Conservation (phyloP, 768 basidiomycete genomes). For the Phlebiopsis gigantea region DNA sequence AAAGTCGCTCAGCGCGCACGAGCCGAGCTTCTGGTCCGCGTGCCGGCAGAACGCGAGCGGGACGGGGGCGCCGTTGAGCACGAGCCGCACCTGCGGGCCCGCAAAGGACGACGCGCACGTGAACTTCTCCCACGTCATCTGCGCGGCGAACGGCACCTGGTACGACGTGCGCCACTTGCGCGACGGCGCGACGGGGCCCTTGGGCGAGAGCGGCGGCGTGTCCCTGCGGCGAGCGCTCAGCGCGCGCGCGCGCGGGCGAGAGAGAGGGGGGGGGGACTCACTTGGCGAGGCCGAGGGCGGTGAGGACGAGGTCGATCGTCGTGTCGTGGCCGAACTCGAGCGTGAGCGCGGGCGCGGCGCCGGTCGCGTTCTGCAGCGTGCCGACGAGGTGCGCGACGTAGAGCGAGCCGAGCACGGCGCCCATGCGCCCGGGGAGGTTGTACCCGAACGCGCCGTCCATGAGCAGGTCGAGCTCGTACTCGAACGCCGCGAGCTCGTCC, state of each 20-base stretch:
- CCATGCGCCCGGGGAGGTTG: conserved; percentile 28
- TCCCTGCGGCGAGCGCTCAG: conserved; percentile 25
- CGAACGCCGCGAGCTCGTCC: conserved; percentile 30
- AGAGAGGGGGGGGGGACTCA: conserved; percentile 12
- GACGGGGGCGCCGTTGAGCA: conserved; percentile 36
- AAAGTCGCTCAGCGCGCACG: conserved; percentile 34
- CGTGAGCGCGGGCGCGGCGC: conserved; percentile 28
- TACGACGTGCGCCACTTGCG: conserved; percentile 34
- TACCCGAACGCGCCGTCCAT: conserved; percentile 35
- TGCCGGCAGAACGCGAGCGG: conserved; percentile 32
- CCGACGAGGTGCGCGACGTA: conserved; percentile 34
- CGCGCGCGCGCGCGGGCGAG: not conserved
- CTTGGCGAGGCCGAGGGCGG: conserved; percentile 34
- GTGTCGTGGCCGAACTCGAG: conserved; percentile 41
- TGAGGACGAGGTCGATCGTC: conserved; percentile 33
- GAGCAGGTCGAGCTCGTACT: conserved; percentile 37
- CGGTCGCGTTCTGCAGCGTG: conserved; percentile 33
- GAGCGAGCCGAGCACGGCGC: conserved; percentile 33
- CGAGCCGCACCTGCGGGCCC: conserved; percentile 35
- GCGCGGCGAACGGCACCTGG: conserved; percentile 39
- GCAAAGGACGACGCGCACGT: conserved; percentile 28
- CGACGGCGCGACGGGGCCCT: conserved; percentile 20
- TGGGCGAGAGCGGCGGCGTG: conserved; percentile 23
- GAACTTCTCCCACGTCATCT: conserved; percentile 40
- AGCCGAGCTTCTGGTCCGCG: conserved; percentile 28